These are phyloP conservation scores for Solanum medicagineum DNA, from an alignment of 257 asterid species.

Conservation along the genomic window DNA sequence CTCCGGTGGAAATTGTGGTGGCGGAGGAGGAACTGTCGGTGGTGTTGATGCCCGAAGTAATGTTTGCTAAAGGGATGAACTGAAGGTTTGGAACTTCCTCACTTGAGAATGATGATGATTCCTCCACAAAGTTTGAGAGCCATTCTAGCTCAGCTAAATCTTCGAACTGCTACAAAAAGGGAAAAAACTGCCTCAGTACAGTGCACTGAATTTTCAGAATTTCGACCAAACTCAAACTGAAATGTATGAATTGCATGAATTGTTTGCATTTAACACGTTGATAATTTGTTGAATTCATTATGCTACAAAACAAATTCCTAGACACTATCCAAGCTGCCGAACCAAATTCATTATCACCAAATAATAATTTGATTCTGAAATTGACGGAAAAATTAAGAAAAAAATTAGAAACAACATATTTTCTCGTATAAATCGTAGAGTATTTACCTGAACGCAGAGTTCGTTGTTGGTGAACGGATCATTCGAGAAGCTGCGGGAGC, in stretches of 20 bases:
- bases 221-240: neutral
- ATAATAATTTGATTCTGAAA: neutral
- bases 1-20: conserved; percentile 2
- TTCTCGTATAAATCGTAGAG: neutral
- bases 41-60: conserved; percentile 16
- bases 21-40: conserved; percentile 43
- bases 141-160: conserved; percentile 96
- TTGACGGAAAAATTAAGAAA: neutral
- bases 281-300: neutral
- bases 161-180: conserved; percentile 43
- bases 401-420: neutral
- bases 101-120: conserved; percentile 83
- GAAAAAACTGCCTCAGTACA: neutral
- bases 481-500: conserved; percentile 77
- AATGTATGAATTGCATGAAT: neutral
- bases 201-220: neutral
- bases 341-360: neutral
- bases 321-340: neutral
- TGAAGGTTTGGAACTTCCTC: conserved; percentile 59
- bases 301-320: neutral
- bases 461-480: conserved; percentile 66
- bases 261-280: neutral
- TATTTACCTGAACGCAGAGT: conserved; percentile 79
- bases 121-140: conserved; percentile 96
- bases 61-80: conserved; percentile 25